These are phyloP conservation scores for Mucor sp. DNA, from an alignment of 371 early-diverging fungal species.

Conservation along the genomic window DNA sequence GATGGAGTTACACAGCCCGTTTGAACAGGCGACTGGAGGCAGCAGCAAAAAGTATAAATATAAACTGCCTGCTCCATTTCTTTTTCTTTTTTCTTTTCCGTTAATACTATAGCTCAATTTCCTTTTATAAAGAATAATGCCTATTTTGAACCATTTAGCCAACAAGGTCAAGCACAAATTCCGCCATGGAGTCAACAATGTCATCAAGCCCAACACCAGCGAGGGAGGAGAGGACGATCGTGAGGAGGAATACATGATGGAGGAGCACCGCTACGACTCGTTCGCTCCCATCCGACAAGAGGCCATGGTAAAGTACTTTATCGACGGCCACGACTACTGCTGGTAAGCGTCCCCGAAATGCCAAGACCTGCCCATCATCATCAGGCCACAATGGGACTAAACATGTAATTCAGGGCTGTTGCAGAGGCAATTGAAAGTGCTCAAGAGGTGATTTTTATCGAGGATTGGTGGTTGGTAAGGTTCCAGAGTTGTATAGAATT, in stretches of 20 bases:
- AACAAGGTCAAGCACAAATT: conserved; percentile 34
- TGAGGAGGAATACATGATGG: conserved; percentile 36
- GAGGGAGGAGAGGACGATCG: conserved; percentile 28
- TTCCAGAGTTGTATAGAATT: neutral
- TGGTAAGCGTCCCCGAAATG: conserved; percentile 30
- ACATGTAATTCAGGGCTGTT: conserved; percentile 50
- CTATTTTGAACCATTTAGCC: conserved; percentile 34
- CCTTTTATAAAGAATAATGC: conserved; percentile 14
- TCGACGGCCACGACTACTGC: conserved; percentile 89
- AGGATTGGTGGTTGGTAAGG: conserved; percentile 91
- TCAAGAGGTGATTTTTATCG: conserved; percentile 76
- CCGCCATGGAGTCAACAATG: conserved; percentile 18
- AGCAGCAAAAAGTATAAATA: neutral
- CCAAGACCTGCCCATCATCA: neutral
- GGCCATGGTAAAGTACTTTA: conserved; percentile 72
- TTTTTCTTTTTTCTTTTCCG: neutral
- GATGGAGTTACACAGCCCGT: neutral
- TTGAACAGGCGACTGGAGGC: neutral
- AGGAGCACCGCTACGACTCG: conserved; percentile 68
- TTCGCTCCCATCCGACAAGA: conserved; percentile 81
- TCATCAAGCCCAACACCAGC: neutral
- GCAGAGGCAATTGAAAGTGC: conserved; percentile 80
- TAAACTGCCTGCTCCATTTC: neutral
- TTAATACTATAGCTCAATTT: neutral
- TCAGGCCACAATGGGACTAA: neutral